Percentiles rank a stretch among this genome's conserved stretches.
phyloP scores from a whole-genome alignment of 1,284 basidiomycete genomes.

The Cryptococcus amylolentus region DNA sequence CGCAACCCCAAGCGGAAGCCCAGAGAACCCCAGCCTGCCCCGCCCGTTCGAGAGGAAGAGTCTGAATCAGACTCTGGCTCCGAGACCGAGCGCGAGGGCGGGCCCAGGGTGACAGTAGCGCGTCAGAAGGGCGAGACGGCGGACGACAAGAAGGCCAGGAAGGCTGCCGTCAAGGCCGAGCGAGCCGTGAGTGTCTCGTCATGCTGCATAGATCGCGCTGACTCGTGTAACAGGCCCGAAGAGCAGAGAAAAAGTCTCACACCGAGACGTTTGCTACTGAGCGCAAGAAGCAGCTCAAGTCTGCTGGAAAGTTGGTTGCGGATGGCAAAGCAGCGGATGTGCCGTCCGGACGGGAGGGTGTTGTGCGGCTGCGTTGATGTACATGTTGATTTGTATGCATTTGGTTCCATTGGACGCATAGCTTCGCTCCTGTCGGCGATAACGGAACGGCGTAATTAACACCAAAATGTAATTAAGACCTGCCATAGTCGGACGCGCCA shows the following conservation, averaged over 20 bases:
- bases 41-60: constrained; percentile 23
- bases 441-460: neutral
- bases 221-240: constrained; percentile 60
- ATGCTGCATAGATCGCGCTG: constrained; percentile 13
- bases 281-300: constrained; percentile 65
- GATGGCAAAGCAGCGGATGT: constrained; percentile 48
- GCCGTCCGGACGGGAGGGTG: constrained; percentile 31
- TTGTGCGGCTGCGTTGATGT: constrained; percentile 34
- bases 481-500: neutral
- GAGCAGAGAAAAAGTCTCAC: constrained; percentile 74
- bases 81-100: constrained; percentile 42
- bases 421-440: constrained; percentile 12
- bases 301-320: constrained; percentile 43
- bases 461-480: too few relatives aligned
- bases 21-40: constrained; percentile 10
- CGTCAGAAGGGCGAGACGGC: constrained; percentile 73
- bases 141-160: constrained; percentile 83
- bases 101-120: constrained; percentile 52
- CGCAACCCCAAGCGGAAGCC: constrained; percentile 56
- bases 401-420: neutral
- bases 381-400: constrained; percentile 5
- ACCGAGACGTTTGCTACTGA: constrained; percentile 74
- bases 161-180: constrained; percentile 79
- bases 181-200: constrained; percentile 55
- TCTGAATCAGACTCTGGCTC: constrained; percentile 49